These are phyloP conservation scores for Exserohilum rostratum DNA, from an alignment of 2,329 filamentous ascomycete species.

Conservation along the genomic window DNA sequence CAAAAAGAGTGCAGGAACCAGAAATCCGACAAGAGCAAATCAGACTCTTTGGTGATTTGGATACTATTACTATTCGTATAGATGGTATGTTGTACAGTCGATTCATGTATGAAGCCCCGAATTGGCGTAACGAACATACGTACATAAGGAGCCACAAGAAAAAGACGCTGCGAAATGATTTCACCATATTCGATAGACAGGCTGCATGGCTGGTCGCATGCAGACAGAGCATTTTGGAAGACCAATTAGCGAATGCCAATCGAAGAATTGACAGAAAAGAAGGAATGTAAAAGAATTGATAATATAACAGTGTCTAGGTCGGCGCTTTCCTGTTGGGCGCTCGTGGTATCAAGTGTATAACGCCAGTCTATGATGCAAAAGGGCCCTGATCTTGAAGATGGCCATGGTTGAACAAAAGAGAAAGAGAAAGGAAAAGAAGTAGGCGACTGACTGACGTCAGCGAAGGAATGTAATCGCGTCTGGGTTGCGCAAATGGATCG, in stretches of 20 bases:
- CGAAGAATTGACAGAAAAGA: too few relatives aligned
- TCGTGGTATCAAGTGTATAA: slow-evolving; percentile 13
- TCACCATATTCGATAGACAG: too few relatives aligned
- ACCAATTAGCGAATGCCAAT: neutral
- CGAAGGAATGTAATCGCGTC: slow-evolving; percentile 4
- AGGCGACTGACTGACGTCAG: neutral
- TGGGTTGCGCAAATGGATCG: neutral
- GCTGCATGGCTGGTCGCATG: too few relatives aligned
- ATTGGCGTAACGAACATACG: too few relatives aligned
- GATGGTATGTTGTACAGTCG: too few relatives aligned
- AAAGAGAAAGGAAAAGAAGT: slow-evolving; percentile 17
- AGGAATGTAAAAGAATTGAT: neutral
- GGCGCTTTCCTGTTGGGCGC: slow-evolving; percentile 2
- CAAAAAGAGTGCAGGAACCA: too few relatives aligned
- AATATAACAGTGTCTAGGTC: slow-evolving; percentile 1
- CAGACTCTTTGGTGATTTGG: too few relatives aligned
- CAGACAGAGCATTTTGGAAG: neutral
- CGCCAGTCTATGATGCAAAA: slow-evolving; percentile 18
- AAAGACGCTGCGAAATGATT: too few relatives aligned
- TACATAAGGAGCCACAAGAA: too few relatives aligned
- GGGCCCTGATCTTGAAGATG: neutral
- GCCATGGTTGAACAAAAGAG: slow-evolving; percentile 19
- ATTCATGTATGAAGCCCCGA: too few relatives aligned
- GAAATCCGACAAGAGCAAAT: too few relatives aligned
- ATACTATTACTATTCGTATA: too few relatives aligned